Evolutionary conservation across 352 stramenopile genomes (phyloP).

Genomic region (Phytophthora lateralis): DNA sequence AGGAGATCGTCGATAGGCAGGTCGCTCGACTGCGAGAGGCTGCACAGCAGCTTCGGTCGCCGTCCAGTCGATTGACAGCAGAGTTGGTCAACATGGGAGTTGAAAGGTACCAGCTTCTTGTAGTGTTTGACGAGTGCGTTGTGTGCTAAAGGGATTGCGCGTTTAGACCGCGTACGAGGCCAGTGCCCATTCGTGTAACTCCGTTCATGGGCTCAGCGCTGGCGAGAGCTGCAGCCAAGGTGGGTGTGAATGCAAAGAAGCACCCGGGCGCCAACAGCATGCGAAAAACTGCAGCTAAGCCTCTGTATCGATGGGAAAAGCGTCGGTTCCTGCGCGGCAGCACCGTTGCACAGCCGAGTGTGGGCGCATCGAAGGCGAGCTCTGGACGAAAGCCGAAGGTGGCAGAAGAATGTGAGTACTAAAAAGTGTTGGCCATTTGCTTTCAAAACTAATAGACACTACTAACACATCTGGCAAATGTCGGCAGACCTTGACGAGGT

Average conservation of each 20-base stretch:
- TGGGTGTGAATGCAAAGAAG: slow-evolving; percentile 37
- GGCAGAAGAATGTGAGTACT: slow-evolving; percentile 26
- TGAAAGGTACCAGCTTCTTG: slow-evolving; percentile 14
- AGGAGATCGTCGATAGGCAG: slow-evolving; percentile 59
- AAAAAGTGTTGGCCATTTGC: too few relatives aligned
- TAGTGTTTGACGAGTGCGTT: neutral
- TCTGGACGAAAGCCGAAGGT: slow-evolving; percentile 14
- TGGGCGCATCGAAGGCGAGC: slow-evolving; percentile 18
- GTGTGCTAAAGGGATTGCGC: neutral
- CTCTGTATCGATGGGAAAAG: slow-evolving; percentile 67
- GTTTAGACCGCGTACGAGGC: slow-evolving; percentile 25
- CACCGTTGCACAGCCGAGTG: slow-evolving; percentile 19
- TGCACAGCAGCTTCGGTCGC: slow-evolving; percentile 36
- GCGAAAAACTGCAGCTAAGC: slow-evolving; percentile 38
- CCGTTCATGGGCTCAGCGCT: slow-evolving; percentile 42
- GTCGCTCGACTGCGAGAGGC: slow-evolving; percentile 37
- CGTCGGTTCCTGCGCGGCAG: slow-evolving; percentile 31
- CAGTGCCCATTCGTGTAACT: slow-evolving; percentile 28
- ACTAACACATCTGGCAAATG: neutral
- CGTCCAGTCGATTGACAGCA: slow-evolving; percentile 16
- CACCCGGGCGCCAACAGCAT: slow-evolving; percentile 38
- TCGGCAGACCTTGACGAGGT: slow-evolving; percentile 42
- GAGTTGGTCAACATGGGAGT: slow-evolving; percentile 19
- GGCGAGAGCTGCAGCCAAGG: slow-evolving; percentile 25
- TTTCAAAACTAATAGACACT: too few relatives aligned